These are phyloP conservation scores for Xylaria sp. DNA, from an alignment of 2,329 filamentous ascomycete species.

Conservation along the genomic window DNA sequence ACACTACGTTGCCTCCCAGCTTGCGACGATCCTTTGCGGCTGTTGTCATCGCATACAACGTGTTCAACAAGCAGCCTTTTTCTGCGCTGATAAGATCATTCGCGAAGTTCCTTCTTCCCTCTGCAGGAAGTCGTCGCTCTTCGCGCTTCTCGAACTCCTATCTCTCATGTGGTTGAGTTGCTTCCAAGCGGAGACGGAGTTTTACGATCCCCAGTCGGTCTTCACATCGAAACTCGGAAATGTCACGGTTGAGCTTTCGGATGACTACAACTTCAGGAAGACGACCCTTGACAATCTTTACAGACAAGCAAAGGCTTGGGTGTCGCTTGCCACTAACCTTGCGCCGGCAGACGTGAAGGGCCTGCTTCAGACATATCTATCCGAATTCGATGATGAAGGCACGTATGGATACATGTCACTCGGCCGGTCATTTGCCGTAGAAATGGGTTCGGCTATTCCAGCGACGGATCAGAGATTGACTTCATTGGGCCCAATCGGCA, in stretches of 20 bases:
- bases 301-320: constrained; percentile 72
- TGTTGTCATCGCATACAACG: constrained; percentile 92
- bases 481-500: constrained; percentile 70
- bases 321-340: constrained; percentile 71
- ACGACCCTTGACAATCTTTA: constrained; percentile 74
- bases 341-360: constrained; percentile 94
- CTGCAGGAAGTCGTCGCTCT: constrained; percentile 84
- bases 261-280: constrained; percentile 79
- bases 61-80: constrained; percentile 80
- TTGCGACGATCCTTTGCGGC: constrained; percentile 76
- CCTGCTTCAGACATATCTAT: constrained; percentile 89
- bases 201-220: constrained; percentile 79
- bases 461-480: constrained; percentile 77
- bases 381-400: constrained; percentile 87
- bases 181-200: constrained; percentile 86
- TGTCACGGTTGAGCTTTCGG: constrained; percentile 84
- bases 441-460: constrained; percentile 85
- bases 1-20: constrained; percentile 80
- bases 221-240: constrained; percentile 73
- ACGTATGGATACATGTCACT: constrained; percentile 87
- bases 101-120: constrained; percentile 79
- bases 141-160: constrained; percentile 84
- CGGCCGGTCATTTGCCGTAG: constrained; percentile 87
- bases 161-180: constrained; percentile 95
- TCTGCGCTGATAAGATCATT: constrained; percentile 81